phyloP scores from a whole-genome alignment of 2,329 filamentous ascomycete genomes.

The Diaporthe citriasiana region DNA sequence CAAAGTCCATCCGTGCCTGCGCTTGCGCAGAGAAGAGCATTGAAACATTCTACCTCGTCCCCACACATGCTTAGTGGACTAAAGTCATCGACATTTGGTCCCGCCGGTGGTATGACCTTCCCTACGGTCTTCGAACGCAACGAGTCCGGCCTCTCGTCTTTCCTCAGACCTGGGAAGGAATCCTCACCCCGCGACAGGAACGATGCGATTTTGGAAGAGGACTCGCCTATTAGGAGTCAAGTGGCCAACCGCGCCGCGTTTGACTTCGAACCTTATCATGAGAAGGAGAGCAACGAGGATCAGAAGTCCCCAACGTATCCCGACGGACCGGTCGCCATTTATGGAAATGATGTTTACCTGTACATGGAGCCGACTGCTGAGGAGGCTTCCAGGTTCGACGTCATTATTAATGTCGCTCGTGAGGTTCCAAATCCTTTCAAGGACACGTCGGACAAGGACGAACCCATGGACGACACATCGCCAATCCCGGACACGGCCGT shows the following conservation, averaged over 20 bases:
- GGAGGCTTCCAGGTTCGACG: conserved; percentile 82
- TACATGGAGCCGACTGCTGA: conserved; percentile 86
- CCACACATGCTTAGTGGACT: conserved; percentile 75
- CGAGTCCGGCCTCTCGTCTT: conserved; percentile 71
- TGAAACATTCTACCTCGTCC: conserved; percentile 78
- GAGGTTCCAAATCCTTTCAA: conserved; percentile 85
- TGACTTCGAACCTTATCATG: conserved; percentile 72
- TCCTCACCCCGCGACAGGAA: conserved; percentile 51
- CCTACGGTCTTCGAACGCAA: conserved; percentile 73
- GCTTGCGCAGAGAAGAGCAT: conserved; percentile 72
- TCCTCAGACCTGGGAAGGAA: conserved; percentile 66
- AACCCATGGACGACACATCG: conserved; percentile 55
- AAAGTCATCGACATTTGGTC: conserved; percentile 72
- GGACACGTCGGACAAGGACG: conserved; percentile 46
- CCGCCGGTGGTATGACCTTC: conserved; percentile 74
- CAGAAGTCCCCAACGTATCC: conserved; percentile 87
- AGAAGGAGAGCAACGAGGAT: conserved; percentile 81
- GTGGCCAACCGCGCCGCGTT: conserved; percentile 71
- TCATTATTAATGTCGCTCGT: conserved; percentile 86
- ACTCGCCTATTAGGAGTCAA: conserved; percentile 72
- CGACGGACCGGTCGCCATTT: conserved; percentile 85
- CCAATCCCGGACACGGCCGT: conserved; percentile 69
- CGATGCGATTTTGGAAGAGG: conserved; percentile 66
- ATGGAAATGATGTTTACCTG: conserved; percentile 81
- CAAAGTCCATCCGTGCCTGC: conserved; percentile 69